Evolutionary conservation across 2,329 filamentous ascomycete species (phyloP), one percentile per base, ranked within the genome.

Genomic region (Colletotrichum chrysophilum): DNA sequence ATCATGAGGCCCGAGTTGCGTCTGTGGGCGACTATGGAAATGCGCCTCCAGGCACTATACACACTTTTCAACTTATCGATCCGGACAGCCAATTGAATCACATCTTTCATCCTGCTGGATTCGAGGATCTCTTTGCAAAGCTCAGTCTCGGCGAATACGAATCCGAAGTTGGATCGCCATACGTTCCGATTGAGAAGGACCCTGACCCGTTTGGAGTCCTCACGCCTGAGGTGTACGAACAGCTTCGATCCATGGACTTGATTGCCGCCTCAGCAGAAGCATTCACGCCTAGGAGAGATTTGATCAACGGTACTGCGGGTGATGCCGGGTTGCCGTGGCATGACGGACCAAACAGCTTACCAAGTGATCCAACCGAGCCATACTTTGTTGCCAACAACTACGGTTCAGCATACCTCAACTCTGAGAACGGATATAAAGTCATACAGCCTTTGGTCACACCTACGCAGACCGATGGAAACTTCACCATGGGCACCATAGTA

Each of bases 51-150:
- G 85, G 88, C 70, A 87, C 86, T 1, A 88, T 85, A 1, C 88
- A 89, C 73, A 87, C 87, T 2, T 88, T 88, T 80, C 86, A 87
- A 77, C 81, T 88, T 13, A 77, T 87, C 13, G 87, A 88, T 66
- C 86, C 86, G 1, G 86, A 88, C 75, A 87, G 85, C 4, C 84
- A 88, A 75, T 82, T 89, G 78, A 82, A 85, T 3, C 87, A 87
- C 6, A 81, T 87, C 0, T 85, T 88, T 58, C 81, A 82, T 7
- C 87, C 87, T 4, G 86, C 87, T 34, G 87, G 86, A 18, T 88
- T 89, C 65, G 87, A 89, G 81, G 79, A 84, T 1, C 82, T 87
- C 3, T 88, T 88, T 78, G 76, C 79, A 4, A 72, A 60, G 21
- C 87, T 85, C 78, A 61, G 77, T 75, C 69, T 69, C 21, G 75